Percentiles rank a stretch among this genome's conserved stretches.
phyloP scores from a whole-genome alignment of 2,329 filamentous ascomycete genomes.

The Scedosporium dehoogii region DNA sequence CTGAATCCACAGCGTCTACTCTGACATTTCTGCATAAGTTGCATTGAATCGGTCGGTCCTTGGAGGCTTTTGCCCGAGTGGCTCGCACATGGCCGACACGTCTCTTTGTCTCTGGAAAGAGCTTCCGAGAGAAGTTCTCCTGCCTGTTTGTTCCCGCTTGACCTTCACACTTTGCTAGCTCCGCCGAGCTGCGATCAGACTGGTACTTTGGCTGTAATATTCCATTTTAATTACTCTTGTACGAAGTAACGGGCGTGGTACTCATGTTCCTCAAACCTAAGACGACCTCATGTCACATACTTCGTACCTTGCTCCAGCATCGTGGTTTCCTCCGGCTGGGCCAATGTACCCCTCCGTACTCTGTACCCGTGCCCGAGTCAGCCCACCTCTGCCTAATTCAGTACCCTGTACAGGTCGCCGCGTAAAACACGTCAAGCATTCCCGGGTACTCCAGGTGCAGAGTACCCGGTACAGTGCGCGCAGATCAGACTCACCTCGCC shows the following conservation, averaged over 20 bases:
- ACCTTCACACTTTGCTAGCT: too few species aligned
- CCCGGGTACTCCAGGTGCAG: not conserved
- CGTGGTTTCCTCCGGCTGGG: not conserved
- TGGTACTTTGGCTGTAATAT: too few species aligned
- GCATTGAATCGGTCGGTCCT: not conserved
- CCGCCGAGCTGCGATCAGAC: too few species aligned
- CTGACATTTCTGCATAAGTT: not conserved
- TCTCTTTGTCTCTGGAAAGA: not conserved
- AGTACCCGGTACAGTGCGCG: not conserved
- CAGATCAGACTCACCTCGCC: not conserved
- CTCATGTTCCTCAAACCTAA: not conserved
- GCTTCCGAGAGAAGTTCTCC: not conserved
- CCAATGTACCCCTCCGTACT: not conserved
- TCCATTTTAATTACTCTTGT: too few species aligned
- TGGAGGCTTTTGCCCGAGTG: not conserved
- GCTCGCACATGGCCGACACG: not conserved
- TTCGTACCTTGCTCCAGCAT: not conserved
- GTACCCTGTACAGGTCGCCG: not conserved
- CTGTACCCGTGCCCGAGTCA: slow-evolving; percentile 2
- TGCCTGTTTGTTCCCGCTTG: not conserved
- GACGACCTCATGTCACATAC: not conserved
- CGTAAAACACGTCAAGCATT: slow-evolving; percentile 1
- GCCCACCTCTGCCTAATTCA: not conserved
- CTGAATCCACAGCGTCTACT: not conserved
- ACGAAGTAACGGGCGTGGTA: not conserved